These are phyloP conservation scores for Sugiyamaella chiloensis DNA, from an alignment of 805 yeast genomes.

Conservation along the genomic window DNA sequence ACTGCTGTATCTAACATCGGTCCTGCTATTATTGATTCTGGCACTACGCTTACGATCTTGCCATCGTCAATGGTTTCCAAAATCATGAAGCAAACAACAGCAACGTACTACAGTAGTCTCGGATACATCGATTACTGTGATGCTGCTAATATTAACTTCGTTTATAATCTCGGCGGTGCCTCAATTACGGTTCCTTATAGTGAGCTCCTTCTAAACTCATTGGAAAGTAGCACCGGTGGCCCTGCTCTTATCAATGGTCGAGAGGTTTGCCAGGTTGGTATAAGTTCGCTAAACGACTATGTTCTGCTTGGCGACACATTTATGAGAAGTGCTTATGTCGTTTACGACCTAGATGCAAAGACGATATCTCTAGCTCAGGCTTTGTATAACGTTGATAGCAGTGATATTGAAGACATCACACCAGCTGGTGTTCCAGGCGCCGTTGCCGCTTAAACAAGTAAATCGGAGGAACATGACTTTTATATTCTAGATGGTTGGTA, in stretches of 20 bases:
- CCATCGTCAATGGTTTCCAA: constrained; percentile 27
- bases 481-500: no score
- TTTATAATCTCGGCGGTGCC: constrained; percentile 42
- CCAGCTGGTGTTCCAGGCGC: constrained; percentile 24
- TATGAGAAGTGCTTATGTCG: constrained; percentile 61
- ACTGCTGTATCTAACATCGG: neutral
- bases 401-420: constrained; percentile 27
- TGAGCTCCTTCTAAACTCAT: constrained; percentile 13
- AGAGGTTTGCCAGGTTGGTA: constrained; percentile 10
- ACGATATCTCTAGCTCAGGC: constrained; percentile 57
- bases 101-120: constrained; percentile 27
- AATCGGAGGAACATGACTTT: no score
- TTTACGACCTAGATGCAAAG: constrained; percentile 60
- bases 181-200: constrained; percentile 26
- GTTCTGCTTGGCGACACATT: constrained; percentile 62
- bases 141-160: constrained; percentile 29
- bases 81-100: constrained; percentile 38
- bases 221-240: neutral
- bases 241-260: neutral
- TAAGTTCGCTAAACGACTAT: constrained; percentile 10
- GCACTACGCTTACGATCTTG: constrained; percentile 25
- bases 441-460: no score
- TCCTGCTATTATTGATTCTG: constrained; percentile 24
- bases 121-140: constrained; percentile 1
- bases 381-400: constrained; percentile 23